Base-by-base conservation (phyloP, 768 basidiomycete genomes). In the Epithele typhae region DNA sequence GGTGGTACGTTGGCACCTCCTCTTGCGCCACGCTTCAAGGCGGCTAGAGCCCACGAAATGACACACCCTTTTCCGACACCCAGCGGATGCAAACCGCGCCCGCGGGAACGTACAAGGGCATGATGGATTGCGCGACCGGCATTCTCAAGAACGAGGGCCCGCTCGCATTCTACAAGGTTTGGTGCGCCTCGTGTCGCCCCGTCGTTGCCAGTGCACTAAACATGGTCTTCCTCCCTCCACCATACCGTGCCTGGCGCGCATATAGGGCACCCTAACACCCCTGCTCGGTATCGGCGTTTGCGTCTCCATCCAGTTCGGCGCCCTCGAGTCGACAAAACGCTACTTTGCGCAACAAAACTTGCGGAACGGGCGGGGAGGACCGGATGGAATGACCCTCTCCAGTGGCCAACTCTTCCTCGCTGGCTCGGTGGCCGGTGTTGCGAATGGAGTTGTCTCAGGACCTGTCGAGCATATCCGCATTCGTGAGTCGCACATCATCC, bases 401-500 rank as follows among this genome's bases (percentile, higher is more conserved):
- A 69, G 70, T 22, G 63, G 64, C 14, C 92, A 98, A 64, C 72
- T 95, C 11, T 77, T 89, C 53, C 58, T 71, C 1, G 76, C 92
- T 15, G 95, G 95, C 53, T 80, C 92, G 4, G 69, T 81, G 30
- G 95, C 94, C 19, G 95, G 95, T 22, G 66, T 96, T 22, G 83
- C 90, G 9, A 98, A 97, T 60, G 86, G 91, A 23, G 74, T 95
- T 48, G 92, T 96, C 30, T 94, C 93, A 1, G 92, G 93, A 1
- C 95, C 94, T 5, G 94, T 98, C 15, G 94, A 98, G 65, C 94
- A 97, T 61, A 93, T 97, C 62, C 89, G 94, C 70, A 98, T 97
- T 54, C 84, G 91, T 92, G 55, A 63, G 87, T 71, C 8, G 8
- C 14, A 7, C 14, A 7, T 30, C 27, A 30, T 30, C 7, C 27